A percentile compares a stretch with the other conserved stretches of the same genome.
Conservation (phyloP, 495 filamentous ascomycete genomes). For the Penicillium nucicola region DNA sequence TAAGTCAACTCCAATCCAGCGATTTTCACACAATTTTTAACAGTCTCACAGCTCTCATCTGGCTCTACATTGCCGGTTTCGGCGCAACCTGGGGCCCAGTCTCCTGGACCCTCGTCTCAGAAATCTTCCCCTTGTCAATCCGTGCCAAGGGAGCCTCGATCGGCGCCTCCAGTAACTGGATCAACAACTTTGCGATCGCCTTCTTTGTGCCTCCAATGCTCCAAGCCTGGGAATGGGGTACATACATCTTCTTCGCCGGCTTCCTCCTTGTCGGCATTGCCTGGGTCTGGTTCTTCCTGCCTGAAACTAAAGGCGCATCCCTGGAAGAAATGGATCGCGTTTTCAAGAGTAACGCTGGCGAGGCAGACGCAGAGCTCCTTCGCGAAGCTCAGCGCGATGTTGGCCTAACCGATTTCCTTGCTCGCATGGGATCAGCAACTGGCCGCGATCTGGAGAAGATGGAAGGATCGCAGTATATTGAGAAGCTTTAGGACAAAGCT, state of each 20-base stretch:
- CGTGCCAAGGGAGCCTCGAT: constrained; percentile 43
- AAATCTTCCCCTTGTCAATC: constrained; percentile 46
- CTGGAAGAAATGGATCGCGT: constrained; percentile 64
- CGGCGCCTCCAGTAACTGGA: constrained; percentile 44
- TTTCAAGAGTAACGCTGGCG: constrained; percentile 37
- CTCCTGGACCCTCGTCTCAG: constrained; percentile 27
- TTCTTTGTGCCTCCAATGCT: constrained; percentile 49
- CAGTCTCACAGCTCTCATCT: constrained; percentile 24
- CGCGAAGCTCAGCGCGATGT: constrained; percentile 28
- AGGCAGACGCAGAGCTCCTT: constrained; percentile 31
- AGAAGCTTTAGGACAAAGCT: constrained; percentile 15
- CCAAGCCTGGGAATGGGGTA: constrained; percentile 42
- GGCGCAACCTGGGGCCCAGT: constrained; percentile 59
- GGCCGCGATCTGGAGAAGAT: constrained; percentile 19
- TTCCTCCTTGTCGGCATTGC: constrained; percentile 33
- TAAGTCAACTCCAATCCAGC: constrained; percentile 14
- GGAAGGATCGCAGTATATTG: constrained; percentile 19
- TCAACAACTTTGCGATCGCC: constrained; percentile 49
- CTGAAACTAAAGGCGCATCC: constrained; percentile 60
- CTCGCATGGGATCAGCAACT: constrained; percentile 14
- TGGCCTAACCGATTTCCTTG: constrained; percentile 22
- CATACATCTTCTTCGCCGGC: constrained; percentile 44
- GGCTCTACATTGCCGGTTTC: constrained; percentile 48
- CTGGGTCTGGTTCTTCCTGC: constrained; percentile 48
- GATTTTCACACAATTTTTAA: constrained; percentile 24